Conservation (phyloP, 2,329 filamentous ascomycete genomes). For the Claviceps paspali region DNA sequence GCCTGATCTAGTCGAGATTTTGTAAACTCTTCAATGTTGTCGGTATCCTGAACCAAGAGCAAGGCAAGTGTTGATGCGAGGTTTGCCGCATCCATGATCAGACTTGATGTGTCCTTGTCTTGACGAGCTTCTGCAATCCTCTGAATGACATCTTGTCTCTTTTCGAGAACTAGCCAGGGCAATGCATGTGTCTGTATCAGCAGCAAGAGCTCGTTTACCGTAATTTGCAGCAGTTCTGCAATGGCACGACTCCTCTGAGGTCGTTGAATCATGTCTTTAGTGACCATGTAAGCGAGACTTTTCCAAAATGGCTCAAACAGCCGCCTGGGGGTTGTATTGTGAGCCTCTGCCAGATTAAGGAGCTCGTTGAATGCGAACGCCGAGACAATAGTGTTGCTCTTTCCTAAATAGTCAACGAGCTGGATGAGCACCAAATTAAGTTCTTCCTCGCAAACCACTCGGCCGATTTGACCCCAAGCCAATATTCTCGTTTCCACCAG, state of each 20-base stretch:
- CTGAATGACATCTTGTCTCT: slow-evolving; percentile 62
- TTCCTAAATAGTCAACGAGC: slow-evolving; percentile 74
- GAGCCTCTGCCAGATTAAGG: slow-evolving; percentile 52
- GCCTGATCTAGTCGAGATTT: slow-evolving; percentile 54
- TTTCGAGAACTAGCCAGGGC: slow-evolving; percentile 70
- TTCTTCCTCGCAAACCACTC: slow-evolving; percentile 62
- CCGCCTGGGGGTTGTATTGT: slow-evolving; percentile 45
- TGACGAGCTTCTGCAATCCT: slow-evolving; percentile 67
- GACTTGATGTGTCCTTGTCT: slow-evolving; percentile 44
- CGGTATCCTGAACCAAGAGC: slow-evolving; percentile 40
- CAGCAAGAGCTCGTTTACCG: slow-evolving; percentile 57
- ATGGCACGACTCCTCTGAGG: slow-evolving; percentile 73
- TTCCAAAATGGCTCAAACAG: slow-evolving; percentile 83
- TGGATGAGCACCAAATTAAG: slow-evolving; percentile 74
- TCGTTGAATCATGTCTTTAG: slow-evolving; percentile 64
- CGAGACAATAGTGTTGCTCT: slow-evolving; percentile 63
- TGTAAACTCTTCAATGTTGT: slow-evolving; percentile 46
- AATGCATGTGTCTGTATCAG: slow-evolving; percentile 68
- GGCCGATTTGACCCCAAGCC: slow-evolving; percentile 74
- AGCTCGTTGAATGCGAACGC: slow-evolving; percentile 75
- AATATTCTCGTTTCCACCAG: slow-evolving; percentile 74
- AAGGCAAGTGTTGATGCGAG: slow-evolving; percentile 42
- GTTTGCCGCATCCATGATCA: slow-evolving; percentile 41
- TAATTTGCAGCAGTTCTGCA: slow-evolving; percentile 66
- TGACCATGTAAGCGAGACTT: slow-evolving; percentile 64